These are phyloP conservation scores for Soucietia sequanensis DNA, from an alignment of 805 yeast genomes.

Conservation along the genomic window DNA sequence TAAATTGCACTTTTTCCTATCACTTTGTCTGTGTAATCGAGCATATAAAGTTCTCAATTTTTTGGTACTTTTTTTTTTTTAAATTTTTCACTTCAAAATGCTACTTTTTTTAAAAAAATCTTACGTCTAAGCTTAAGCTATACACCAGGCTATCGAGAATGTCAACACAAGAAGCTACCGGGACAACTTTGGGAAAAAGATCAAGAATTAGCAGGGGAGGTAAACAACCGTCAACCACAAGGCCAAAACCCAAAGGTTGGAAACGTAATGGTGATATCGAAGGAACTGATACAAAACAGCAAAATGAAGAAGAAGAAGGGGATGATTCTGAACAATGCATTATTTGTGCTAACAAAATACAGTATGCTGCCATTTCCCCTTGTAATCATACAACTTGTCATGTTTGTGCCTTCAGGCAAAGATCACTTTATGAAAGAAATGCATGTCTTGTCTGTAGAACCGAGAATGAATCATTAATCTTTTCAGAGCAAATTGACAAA, in stretches of 20 bases:
- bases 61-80: too few relatives aligned
- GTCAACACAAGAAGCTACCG: background rate
- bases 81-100: too few relatives aligned
- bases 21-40: too few relatives aligned
- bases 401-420: constrained; percentile 74
- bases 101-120: too few relatives aligned
- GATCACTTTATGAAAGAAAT: constrained; percentile 72
- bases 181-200: too few relatives aligned
- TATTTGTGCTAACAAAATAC: constrained; percentile 76
- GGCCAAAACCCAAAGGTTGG: constrained; percentile 4
- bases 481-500: constrained; percentile 47
- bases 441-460: constrained; percentile 84
- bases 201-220: constrained; percentile 7
- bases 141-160: background rate
- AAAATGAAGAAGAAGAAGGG: constrained; percentile 21
- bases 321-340: constrained; percentile 62
- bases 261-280: constrained; percentile 2
- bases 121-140: too few relatives aligned
- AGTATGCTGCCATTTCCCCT: constrained; percentile 67
- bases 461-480: constrained; percentile 55
- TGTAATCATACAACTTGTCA: constrained; percentile 88
- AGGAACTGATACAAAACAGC: constrained; percentile 12
- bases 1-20: too few relatives aligned
- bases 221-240: constrained; percentile 3
- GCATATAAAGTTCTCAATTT: too few relatives aligned